Percentiles rank a stretch among this genome's conserved stretches.
These are phyloP conservation scores for Solanum chiquidenum DNA, from an alignment of 257 asterid genomes.

Conservation along the genomic window DNA sequence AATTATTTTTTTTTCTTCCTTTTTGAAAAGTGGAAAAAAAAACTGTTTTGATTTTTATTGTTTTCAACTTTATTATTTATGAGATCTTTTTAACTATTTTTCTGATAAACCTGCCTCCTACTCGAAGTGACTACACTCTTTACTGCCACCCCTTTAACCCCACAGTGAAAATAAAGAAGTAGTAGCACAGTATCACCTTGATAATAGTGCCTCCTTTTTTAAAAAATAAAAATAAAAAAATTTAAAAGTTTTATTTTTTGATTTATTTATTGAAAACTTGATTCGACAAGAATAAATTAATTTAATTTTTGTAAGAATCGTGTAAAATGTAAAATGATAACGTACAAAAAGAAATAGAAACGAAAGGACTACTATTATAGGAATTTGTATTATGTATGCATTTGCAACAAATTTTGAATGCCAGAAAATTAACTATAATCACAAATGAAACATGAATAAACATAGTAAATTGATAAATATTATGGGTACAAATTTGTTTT, in stretches of 20 bases:
- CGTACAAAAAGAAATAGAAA: too few relatives aligned
- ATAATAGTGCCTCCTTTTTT: background rate
- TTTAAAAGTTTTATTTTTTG: too few relatives aligned
- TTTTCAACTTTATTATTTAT: background rate
- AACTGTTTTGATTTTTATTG: background rate
- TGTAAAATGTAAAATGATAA: too few relatives aligned
- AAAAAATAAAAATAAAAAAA: too few relatives aligned
- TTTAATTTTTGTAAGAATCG: too few relatives aligned
- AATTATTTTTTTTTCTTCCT: too few relatives aligned
- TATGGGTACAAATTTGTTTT: accelerated
- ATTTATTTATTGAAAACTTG: too few relatives aligned
- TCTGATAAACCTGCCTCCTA: constrained; percentile 23
- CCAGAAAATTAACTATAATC: too few relatives aligned
- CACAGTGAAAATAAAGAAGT: background rate
- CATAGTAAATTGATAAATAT: too few relatives aligned
- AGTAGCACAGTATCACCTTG: background rate
- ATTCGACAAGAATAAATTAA: too few relatives aligned
- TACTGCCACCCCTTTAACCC: constrained; percentile 6
- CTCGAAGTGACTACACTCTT: constrained; percentile 46
- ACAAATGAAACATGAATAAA: too few relatives aligned
- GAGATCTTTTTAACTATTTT: constrained; percentile 14
- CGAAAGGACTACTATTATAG: accelerated
- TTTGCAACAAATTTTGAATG: too few relatives aligned
- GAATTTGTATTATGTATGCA: background rate
- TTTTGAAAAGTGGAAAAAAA: background rate